Base-by-base conservation (phyloP, 306 rosid species). In the Calophaca sinica region DNA sequence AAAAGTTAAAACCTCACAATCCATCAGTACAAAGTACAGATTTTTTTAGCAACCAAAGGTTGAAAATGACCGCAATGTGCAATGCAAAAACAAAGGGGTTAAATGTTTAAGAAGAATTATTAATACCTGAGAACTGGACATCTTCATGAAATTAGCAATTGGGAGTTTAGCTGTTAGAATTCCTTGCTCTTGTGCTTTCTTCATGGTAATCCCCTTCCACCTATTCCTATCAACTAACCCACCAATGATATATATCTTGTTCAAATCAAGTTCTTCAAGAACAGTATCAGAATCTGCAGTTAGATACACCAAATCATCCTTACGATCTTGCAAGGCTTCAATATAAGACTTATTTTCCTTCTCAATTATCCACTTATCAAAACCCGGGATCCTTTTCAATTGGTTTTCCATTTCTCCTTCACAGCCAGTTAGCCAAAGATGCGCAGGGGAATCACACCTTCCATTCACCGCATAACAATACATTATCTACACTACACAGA, bases 161-260 rank as follows among this genome's bases (percentile, higher is more conserved):
- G 97, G 99, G 49, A 94, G 97, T 62, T 88, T 94, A 29, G 96
- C 99, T 0, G 92, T 94, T 70, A 87, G 99, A 65, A 94, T 92
- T 55, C 91, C 96, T 84, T 94, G 96, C 75, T 90, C 96, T 62
- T 85, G 69, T 3, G 99, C 97, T 80, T 94, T 94, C 85, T 88
- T 84, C 93, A 88, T 77, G 42, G 97, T 91, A 54, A 94, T 85
- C 48, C 97, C 99, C 81, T 92, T 94, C 93, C 96, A 90, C 60
- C 97, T 66, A 63, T 94, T 94, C 51, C 98, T 89, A 82, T 94
- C 98, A 54, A 94, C 97, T 67, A 91, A 84, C 10, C 98, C 98
- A 50, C 97, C 98, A 73, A 94, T 76, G 44, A 94, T 83, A 69
- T 94, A 94, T 39, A 87, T 73, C 77, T 87, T 94, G 60, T 77